Percentiles rank a stretch among this genome's conserved stretches.
phyloP scores from a whole-genome alignment of 1,284 basidiomycete species.

The Boletus austroedulis region DNA sequence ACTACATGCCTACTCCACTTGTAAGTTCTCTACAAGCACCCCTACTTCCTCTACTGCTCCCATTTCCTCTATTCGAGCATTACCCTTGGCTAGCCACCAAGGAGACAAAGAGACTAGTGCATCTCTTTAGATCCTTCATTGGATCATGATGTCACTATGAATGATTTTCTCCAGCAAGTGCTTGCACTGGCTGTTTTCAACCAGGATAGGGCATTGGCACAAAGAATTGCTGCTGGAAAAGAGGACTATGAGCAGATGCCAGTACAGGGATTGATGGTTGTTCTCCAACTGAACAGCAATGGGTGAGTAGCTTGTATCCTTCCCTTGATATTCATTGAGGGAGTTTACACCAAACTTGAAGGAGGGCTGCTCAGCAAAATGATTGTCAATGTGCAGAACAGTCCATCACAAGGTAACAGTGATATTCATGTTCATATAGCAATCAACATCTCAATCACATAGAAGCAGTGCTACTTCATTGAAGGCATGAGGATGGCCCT shows the following conservation, averaged over 20 bases:
- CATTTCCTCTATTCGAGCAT: too few relatives aligned
- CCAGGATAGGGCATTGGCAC: slow-evolving; percentile 26
- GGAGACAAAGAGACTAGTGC: too few relatives aligned
- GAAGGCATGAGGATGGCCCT: slow-evolving; percentile 25
- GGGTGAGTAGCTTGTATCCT: slow-evolving; percentile 5
- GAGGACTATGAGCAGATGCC: not conserved
- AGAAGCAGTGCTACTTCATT: not conserved
- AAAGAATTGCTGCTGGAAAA: slow-evolving; percentile 17
- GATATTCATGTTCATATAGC: not conserved
- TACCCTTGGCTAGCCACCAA: too few relatives aligned
- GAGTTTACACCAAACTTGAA: not conserved
- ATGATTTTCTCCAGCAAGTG: slow-evolving; percentile 28
- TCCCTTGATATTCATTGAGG: not conserved
- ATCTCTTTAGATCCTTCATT: slow-evolving; percentile 14
- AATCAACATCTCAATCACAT: not conserved
- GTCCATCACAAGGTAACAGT: slow-evolving; percentile 13
- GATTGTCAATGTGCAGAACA: not conserved
- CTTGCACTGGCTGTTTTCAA: slow-evolving; percentile 17
- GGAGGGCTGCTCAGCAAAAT: slow-evolving; percentile 3
- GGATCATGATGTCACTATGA: slow-evolving; percentile 29
- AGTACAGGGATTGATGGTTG: not conserved
- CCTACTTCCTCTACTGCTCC: too few relatives aligned
- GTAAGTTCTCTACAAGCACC: too few relatives aligned
- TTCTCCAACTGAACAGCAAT: not conserved
- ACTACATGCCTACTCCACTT: too few relatives aligned